phyloP scores from a whole-genome alignment of 345 rosid genomes.

The Isatis tinctoria region DNA sequence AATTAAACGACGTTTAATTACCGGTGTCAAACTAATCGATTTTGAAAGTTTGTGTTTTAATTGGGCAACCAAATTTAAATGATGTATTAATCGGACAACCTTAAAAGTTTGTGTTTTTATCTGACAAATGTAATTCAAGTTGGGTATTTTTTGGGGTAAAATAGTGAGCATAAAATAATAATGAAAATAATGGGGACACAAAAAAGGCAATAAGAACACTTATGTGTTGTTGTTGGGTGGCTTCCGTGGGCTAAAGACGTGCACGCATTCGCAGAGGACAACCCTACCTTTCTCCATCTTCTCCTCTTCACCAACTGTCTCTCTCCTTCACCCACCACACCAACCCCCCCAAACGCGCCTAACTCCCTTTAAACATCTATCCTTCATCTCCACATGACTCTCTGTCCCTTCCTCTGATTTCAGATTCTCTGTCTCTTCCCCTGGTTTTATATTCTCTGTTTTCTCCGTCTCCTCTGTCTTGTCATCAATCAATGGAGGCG shows the following conservation, averaged over 20 bases:
- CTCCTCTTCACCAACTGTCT: conserved; percentile 13
- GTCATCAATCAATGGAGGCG: conserved; percentile 55
- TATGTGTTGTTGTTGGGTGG: conserved; percentile 4
- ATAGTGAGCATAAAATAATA: background rate
- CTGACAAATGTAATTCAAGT: no score
- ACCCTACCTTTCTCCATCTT: background rate
- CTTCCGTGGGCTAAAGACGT: conserved; percentile 25
- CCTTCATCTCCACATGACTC: background rate
- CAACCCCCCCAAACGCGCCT: conserved; percentile 18
- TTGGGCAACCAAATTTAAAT: no score
- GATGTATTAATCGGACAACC: no score
- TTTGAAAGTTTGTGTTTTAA: no score
- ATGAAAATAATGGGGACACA: background rate
- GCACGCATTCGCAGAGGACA: conserved; percentile 10
- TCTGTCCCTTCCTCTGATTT: background rate
- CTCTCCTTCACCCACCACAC: conserved; percentile 22
- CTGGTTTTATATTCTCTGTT: conserved; percentile 2
- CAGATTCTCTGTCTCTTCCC: conserved; percentile 1
- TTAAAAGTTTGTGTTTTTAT: no score
- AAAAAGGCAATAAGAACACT: background rate
- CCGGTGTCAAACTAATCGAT: no score
- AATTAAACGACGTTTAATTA: no score
- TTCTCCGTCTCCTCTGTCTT: conserved; percentile 15
- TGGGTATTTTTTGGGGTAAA: no score
- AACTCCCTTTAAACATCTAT: background rate